Evolutionary conservation across 176 grass and related monocot genomes (phyloP), one percentile per base, ranked within the genome.

Genomic region (Ananas comosus): DNA sequence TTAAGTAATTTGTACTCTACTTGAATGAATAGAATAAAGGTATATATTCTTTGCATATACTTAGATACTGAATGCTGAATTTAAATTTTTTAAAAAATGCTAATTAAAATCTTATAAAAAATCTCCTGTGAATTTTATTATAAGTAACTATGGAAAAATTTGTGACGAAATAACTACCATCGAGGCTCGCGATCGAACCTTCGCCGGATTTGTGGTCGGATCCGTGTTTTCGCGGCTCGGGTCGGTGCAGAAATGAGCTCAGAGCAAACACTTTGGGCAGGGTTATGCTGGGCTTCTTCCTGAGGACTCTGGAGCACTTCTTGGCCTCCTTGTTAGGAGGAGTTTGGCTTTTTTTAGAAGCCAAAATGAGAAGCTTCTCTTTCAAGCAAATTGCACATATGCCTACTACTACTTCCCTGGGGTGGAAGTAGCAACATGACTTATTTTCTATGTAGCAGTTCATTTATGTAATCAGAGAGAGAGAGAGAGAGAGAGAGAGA

Each of bases 331-430:
- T 72, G 1, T 42, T 51, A 13, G 10, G 48, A 3, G 11, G 3
- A 66, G 13, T 10, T 51, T 67, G 12, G 33, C 27, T 70, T 70
- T 78, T 63, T 63, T 77, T 77, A 51, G 81, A 69, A 19, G 86
- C 83, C 64, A 97, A 80, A 1, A 90, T 66, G 1, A 90, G 82
- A 64, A 99, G 87, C 56, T 82, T 84, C 13, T 91, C 94, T 73
- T 53, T 87, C 82, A 99, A 84, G 79, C 94, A 99, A 48, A 80
- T 22, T 2, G 90, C 80, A 75, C 94, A 99, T 0, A 99, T 82
- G 24, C 94, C 94, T 50, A 93, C 80, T 25, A 86, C 54, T 1
- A 78, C 11, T 72, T 93, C 80, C 68, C 78, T 50, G 10, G 89
- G 90, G 18, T 99, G 94, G 74, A 91, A 83, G 70, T 71, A 64